Evolutionary conservation across 257 asterid genomes (phyloP), one percentile per base, ranked within the genome.

Genomic region (Solanum infundibuliforme): DNA sequence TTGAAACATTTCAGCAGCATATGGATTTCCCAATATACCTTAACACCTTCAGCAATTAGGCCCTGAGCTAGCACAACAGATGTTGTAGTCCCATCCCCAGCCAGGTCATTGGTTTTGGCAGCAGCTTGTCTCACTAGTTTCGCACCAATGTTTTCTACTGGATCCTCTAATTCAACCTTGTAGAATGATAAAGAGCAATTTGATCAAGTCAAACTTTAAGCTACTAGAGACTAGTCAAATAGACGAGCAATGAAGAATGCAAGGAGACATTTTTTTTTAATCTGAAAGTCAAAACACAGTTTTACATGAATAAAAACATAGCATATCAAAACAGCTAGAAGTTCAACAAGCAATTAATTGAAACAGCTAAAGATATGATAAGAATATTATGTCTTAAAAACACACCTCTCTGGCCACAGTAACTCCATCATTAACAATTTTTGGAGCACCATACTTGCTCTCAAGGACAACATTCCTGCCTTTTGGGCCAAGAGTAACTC

Each of bases 11-110:
- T 81, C 31, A 23, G 72, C 58, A 52, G 41, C 27, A 58, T 4
- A 27, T 48, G 60, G 35, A 46, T 73, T 72, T 71, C 83, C 29
- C 85, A 86, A 27, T 5, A 87, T 79, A 94, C 98, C 98, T 97
- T 96, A 73, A 97, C 99, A 93, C 99, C 99, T 92, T 97, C 99
- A 55, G 98, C 93, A 86, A 97, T 94, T 69, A 97, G 96, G 72
- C 99, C 99, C 88, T 97, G 99, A 35, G 98, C 99, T 88, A 96
- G 98, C 89, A 97, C 99, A 72, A 97, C 99, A 73, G 99, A 96
- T 83, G 99, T 97, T 25, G 99, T 97, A 29, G 98, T 95, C 55
- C 99, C 99, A 92, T 97, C 99, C 29, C 99, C 99, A 87, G 99
- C 99, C 89, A 97, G 90, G 92, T 97, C 99, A 87, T 97, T 97